phyloP scores from a whole-genome alignment of 2,329 filamentous ascomycete genomes.

The Pseudocercospora macadamiae region DNA sequence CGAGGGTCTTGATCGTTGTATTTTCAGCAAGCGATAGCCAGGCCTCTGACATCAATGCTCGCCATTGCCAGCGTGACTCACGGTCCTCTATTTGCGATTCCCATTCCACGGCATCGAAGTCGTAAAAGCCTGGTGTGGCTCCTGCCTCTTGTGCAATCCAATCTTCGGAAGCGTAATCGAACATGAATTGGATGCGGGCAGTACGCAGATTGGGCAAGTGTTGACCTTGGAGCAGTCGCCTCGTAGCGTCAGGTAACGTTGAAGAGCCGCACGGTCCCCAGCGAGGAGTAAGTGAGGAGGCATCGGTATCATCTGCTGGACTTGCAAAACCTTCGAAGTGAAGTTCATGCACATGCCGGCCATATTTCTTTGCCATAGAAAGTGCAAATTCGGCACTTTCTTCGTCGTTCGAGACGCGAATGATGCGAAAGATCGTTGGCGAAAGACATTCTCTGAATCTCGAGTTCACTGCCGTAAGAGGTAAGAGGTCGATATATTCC shows the following conservation, averaged over 20 bases:
- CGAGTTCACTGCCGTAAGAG: constrained; percentile 4
- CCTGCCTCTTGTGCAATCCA: constrained; percentile 1
- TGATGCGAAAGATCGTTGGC: constrained; percentile 4
- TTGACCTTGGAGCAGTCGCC: neutral
- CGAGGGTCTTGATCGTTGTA: neutral
- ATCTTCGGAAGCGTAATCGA: constrained; percentile 7
- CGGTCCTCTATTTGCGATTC: neutral
- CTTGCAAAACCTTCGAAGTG: constrained; percentile 4
- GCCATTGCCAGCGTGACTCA: constrained; percentile 10
- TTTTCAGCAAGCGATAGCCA: constrained; percentile 8
- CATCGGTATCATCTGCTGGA: constrained; percentile 3
- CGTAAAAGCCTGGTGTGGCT: neutral
- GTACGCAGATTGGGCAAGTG: neutral
- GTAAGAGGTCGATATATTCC: neutral
- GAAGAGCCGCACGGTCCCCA: neutral
- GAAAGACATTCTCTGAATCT: constrained; percentile 6
- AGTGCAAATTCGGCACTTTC: neutral
- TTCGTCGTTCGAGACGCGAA: constrained; percentile 4
- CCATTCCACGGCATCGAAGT: constrained; percentile 1
- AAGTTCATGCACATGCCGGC: constrained; percentile 4
- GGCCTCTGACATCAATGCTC: constrained; percentile 11
- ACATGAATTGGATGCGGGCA: neutral
- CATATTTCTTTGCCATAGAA: constrained; percentile 6
- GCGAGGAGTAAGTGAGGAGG: neutral
- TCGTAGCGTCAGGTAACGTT: neutral